phyloP scores from a whole-genome alignment of 208 protist genomes.

The Herpetomonas tarakana region DNA sequence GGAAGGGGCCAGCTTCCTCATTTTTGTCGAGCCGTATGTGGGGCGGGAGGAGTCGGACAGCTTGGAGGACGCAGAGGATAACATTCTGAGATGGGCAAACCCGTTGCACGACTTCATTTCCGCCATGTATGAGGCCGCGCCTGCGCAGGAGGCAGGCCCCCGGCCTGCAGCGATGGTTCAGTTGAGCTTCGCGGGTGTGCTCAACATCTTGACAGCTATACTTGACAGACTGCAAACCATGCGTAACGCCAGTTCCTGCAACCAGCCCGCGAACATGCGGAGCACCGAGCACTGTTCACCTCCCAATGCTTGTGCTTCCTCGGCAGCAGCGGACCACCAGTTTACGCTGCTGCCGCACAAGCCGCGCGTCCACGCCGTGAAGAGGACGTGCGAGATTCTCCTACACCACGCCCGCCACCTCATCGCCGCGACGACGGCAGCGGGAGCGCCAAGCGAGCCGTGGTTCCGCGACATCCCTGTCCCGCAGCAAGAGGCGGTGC shows the following conservation, averaged over 20 bases:
- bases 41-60: not conserved
- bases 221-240: constrained; percentile 42
- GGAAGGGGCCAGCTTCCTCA: not conserved
- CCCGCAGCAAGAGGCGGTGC: constrained; percentile 33
- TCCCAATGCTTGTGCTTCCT: no score
- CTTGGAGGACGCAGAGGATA: constrained; percentile 3
- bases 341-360: constrained; percentile 75
- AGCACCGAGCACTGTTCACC: no score
- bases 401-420: constrained; percentile 28
- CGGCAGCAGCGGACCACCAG: not conserved
- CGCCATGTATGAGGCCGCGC: not conserved
- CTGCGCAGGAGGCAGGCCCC: not conserved
- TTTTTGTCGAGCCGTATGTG: not conserved
- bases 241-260: constrained; percentile 41
- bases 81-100: constrained; percentile 30
- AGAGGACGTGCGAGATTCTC: constrained; percentile 52
- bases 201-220: constrained; percentile 26
- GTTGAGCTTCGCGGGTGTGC: constrained; percentile 45
- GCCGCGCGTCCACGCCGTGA: constrained; percentile 72
- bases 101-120: constrained; percentile 15
- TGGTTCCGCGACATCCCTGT: constrained; percentile 50
- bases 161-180: constrained; percentile 11
- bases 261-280: not conserved
- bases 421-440: not conserved
- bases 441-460: not conserved